A percentile compares a stretch with the other conserved stretches of the same genome.
These are phyloP conservation scores for Blastobotrys elegans DNA, from an alignment of 1,139 yeast species.

Conservation along the genomic window DNA sequence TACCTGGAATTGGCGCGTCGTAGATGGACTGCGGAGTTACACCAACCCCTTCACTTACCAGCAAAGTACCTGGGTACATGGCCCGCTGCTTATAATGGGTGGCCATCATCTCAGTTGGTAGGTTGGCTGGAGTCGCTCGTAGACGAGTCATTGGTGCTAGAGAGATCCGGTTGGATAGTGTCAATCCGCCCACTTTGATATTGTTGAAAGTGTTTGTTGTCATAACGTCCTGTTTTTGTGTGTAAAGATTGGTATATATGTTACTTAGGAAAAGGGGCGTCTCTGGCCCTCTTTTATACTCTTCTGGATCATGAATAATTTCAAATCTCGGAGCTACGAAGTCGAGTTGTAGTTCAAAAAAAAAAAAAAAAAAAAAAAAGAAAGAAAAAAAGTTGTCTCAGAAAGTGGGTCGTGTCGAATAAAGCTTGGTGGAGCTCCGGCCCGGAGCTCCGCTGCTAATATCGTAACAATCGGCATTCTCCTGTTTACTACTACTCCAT, in stretches of 20 bases:
- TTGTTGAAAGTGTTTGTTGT: conserved; percentile 22
- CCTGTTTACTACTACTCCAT: too few species aligned
- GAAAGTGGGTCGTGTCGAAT: too few species aligned
- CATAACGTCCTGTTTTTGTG: not conserved
- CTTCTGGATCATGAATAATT: too few species aligned
- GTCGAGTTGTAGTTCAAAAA: not conserved
- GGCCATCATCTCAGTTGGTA: conserved; percentile 34
- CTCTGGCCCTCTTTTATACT: too few species aligned
- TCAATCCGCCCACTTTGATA: conserved; percentile 27
- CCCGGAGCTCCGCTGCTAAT: not conserved
- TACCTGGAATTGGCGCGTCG: conserved; percentile 46
- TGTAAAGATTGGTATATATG: not conserved
- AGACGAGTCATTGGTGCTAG: conserved; percentile 50
- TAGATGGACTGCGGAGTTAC: conserved; percentile 38
- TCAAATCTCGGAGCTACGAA: not conserved
- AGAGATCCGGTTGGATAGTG: conserved; percentile 39
- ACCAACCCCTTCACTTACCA: conserved; percentile 41
- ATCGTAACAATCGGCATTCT: too few species aligned
- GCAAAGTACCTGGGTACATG: conserved; percentile 46
- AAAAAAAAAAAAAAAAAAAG: too few species aligned
- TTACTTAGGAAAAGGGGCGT: not conserved
- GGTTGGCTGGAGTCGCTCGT: conserved; percentile 35
- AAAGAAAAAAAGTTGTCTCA: too few species aligned
- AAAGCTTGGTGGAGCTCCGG: not conserved
- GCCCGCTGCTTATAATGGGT: conserved; percentile 47